Conservation (phyloP, 805 yeast genomes). For the Suhomyces prunicola region DNA sequence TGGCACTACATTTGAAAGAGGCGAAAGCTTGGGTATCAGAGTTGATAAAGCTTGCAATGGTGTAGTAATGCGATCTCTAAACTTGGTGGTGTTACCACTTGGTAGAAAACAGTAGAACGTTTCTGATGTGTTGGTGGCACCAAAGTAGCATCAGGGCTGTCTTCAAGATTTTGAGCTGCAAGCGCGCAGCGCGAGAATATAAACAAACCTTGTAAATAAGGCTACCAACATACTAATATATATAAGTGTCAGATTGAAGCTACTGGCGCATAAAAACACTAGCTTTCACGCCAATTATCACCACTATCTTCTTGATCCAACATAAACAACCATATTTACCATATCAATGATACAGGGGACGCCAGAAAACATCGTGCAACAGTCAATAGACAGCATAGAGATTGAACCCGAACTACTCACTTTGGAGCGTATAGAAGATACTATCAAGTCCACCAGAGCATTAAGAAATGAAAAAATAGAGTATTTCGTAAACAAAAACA, state of each 20-base stretch:
- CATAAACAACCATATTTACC: neutral
- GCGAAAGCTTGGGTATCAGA: neutral
- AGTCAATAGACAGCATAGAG: constrained; percentile 48
- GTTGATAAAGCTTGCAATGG: neutral
- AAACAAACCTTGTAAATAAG: neutral
- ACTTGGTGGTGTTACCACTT: neutral
- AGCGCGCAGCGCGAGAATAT: neutral
- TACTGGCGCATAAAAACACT: neutral
- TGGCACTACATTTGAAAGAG: neutral
- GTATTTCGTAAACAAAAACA: constrained; percentile 2
- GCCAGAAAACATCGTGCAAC: constrained; percentile 35
- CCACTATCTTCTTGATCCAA: neutral
- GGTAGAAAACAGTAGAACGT: neutral
- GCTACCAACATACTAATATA: neutral
- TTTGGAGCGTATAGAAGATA: constrained; percentile 42
- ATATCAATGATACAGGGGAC: constrained; percentile 26
- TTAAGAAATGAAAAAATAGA: constrained; percentile 25
- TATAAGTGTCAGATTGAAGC: neutral
- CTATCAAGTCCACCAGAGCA: constrained; percentile 25
- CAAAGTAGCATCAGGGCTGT: neutral
- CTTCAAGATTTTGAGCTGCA: neutral
- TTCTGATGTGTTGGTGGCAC: neutral
- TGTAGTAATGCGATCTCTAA: neutral
- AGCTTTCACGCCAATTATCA: neutral
- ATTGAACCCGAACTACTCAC: constrained; percentile 49